These are phyloP conservation scores for Lasiosphaeria hispida DNA, from an alignment of 495 filamentous ascomycete species.

Conservation along the genomic window DNA sequence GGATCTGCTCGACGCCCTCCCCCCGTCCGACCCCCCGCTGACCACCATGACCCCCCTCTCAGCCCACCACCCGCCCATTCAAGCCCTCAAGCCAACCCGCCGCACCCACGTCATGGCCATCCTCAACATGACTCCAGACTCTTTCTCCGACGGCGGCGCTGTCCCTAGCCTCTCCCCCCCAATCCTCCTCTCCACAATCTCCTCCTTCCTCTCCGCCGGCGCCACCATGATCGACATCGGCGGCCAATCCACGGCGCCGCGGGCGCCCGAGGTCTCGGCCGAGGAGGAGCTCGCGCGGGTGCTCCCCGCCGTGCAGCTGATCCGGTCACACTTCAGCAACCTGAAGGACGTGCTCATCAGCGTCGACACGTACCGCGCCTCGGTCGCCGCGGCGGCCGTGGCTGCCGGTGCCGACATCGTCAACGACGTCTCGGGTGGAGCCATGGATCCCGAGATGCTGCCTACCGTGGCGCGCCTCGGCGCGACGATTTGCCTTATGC, in stretches of 20 bases:
- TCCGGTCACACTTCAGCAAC: constrained; percentile 65
- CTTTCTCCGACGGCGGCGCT: constrained; percentile 87
- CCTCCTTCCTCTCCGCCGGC: constrained; percentile 58
- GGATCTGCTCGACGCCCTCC: constrained; percentile 65
- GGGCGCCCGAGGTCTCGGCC: constrained; percentile 59
- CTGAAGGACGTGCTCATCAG: constrained; percentile 63
- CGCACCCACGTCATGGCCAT: constrained; percentile 88
- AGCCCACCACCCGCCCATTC: constrained; percentile 54
- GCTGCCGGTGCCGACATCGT: constrained; percentile 86
- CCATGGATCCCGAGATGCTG: constrained; percentile 79
- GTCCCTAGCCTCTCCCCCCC: constrained; percentile 38
- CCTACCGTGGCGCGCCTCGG: constrained; percentile 72
- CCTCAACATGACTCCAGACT: constrained; percentile 93
- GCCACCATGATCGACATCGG: constrained; percentile 89
- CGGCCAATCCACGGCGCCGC: constrained; percentile 86
- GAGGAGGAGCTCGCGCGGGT: constrained; percentile 77
- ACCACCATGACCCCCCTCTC: constrained; percentile 71
- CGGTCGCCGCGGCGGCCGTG: constrained; percentile 77
- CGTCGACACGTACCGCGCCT: constrained; percentile 88
- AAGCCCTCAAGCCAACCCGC: constrained; percentile 60
- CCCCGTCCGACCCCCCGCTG: constrained; percentile 48
- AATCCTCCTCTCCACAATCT: constrained; percentile 46
- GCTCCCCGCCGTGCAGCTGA: constrained; percentile 69
- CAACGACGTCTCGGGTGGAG: constrained; percentile 89
- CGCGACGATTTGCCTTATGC: constrained; percentile 87